These are phyloP conservation scores for Closterium sp. DNA, from an alignment of 139 green algal species.

Conservation along the genomic window DNA sequence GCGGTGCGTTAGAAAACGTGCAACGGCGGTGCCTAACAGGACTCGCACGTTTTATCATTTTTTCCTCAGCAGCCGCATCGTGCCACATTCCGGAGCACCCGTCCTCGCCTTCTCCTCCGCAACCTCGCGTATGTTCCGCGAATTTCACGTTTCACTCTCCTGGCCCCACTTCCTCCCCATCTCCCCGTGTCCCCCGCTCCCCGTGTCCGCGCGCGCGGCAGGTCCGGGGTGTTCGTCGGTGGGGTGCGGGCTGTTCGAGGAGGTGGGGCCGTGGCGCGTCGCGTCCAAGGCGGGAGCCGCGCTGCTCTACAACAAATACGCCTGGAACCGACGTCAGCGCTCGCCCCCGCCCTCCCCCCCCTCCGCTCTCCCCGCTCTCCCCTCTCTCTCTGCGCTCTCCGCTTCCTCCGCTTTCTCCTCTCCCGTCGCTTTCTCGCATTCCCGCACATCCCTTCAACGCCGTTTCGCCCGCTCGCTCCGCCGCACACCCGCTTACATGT, in stretches of 20 bases:
- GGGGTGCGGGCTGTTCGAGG: constrained; percentile 66
- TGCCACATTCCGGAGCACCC: too few relatives aligned
- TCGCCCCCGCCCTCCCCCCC: too few relatives aligned
- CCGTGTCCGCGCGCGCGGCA: neutral
- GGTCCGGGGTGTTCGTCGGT: constrained; percentile 82
- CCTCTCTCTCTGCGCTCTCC: too few relatives aligned
- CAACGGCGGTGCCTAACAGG: neutral
- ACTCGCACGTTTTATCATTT: neutral
- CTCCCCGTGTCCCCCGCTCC: neutral
- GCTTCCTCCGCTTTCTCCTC: too few relatives aligned
- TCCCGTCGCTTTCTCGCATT: neutral
- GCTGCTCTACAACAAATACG: constrained; percentile 6
- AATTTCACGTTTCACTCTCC: neutral
- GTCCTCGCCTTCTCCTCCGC: neutral
- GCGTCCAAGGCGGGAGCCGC: neutral
- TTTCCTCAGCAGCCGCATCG: too few relatives aligned
- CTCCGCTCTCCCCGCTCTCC: too few relatives aligned
- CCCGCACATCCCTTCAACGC: neutral
- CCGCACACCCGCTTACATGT: neutral
- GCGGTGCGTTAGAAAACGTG: too few relatives aligned
- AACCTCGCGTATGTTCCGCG: too few relatives aligned
- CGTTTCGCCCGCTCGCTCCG: neutral
- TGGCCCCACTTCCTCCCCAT: neutral
- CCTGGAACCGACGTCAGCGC: constrained; percentile 20
- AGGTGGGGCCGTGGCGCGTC: constrained; percentile 76